Evolutionary conservation across 192 early-diverging fungal species (phyloP), one percentile per base, ranked within the genome.

Genomic region (Lunasporangiospora selenospora): DNA sequence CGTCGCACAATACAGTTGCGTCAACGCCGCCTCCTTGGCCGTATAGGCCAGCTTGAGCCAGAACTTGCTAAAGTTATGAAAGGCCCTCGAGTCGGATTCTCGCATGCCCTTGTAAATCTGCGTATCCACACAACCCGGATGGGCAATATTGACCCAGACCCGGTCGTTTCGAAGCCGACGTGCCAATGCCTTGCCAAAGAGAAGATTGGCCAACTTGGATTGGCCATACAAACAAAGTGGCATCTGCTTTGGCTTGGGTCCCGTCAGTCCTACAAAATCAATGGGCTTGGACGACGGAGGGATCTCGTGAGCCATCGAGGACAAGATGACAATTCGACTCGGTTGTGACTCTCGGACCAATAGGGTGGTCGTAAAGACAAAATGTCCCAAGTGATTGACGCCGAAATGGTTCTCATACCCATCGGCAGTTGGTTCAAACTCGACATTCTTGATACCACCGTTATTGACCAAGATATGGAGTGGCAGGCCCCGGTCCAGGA

Each of bases 351-450:
- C 48, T 3, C 39, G 24, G 24, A 67, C 34, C 29, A 71, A 41
- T 3, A 76, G 33, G 12, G 49, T 37, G 4, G 62, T 76, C 6
- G 67, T 77, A 29, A 83, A 64, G 15, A 81, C 62, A 40, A 81
- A 80, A 34, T 83, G 81, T 26, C 81, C 81, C 10, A 82, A 38
- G 53, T 82, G 80, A 54, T 82, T 82, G 29, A 75, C 69, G 4
- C 51, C 81, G 55, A 82, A 82, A 36, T 83, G 81, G 15, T 39
- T 33, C 65, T 82, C 81, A 56, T 63, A 54, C 10, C 79, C 79
- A 47, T 80, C 79, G 12, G 50, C 36, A 4, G 75, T 81, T 29
- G 81, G 29, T 8, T 63, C 58, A 37, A 76, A 80, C 4, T 69
- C 51, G 1, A 34, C 31, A 12, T 54, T 50, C 62, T 63, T 67